These are phyloP conservation scores for Isoetes taiwanensis DNA, from an alignment of 75 land plant species.

Conservation along the genomic window DNA sequence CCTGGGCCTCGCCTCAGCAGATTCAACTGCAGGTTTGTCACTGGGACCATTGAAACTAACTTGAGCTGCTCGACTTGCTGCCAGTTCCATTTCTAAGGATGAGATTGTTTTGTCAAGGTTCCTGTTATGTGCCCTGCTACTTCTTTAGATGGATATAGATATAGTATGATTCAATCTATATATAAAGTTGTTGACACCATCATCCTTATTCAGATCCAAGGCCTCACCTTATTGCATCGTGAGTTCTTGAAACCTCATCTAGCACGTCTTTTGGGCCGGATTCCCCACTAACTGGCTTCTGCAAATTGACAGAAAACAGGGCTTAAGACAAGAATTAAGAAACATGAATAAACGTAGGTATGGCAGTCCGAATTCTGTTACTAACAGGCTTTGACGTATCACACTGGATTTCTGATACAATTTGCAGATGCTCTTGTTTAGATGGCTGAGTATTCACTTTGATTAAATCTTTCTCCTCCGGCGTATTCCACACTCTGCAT, in stretches of 20 bases:
- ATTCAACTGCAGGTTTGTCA: conserved; percentile 11
- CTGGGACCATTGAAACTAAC: conserved; percentile 31
- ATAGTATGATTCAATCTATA: not conserved
- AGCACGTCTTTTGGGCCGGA: conserved; percentile 16
- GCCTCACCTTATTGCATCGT: conserved; percentile 47
- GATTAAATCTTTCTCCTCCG: too few relatives aligned
- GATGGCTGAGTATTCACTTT: too few relatives aligned
- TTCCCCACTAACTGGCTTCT: conserved; percentile 8
- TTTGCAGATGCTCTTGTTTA: too few relatives aligned
- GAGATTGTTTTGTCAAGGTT: conserved; percentile 68
- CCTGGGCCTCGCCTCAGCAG: conserved; percentile 27
- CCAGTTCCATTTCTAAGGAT: conserved; percentile 57
- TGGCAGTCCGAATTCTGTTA: too few relatives aligned
- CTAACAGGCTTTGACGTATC: too few relatives aligned
- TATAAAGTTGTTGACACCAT: not conserved
- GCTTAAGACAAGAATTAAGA: too few relatives aligned
- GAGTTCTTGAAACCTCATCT: conserved; percentile 45
- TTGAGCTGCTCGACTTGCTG: conserved; percentile 58
- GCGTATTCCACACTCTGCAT: too few relatives aligned
- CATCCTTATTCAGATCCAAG: not conserved
- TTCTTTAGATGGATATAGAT: too few relatives aligned
- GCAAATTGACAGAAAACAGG: too few relatives aligned
- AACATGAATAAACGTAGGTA: too few relatives aligned
- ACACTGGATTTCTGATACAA: too few relatives aligned
- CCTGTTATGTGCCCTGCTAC: conserved; percentile 24